Conservation (phyloP, 2,329 filamentous ascomycete genomes). For the Colletotrichum tabaci region DNA sequence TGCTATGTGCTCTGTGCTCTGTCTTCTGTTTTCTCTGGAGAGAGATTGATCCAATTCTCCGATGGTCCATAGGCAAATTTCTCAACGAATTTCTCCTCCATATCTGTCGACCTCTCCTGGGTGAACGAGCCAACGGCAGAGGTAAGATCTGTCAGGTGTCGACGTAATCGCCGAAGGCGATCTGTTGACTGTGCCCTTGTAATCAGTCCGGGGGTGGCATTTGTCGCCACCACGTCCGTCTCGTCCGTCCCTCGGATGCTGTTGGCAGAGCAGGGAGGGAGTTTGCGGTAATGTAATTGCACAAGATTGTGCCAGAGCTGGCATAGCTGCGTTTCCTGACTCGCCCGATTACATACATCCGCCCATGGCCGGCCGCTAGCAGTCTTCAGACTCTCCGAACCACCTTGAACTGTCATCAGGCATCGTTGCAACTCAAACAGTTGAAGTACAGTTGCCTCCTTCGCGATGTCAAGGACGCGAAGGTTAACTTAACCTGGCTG, state of each 20-base stretch:
- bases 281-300: slow-evolving; percentile 20
- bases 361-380: not conserved
- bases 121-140: slow-evolving; percentile 33
- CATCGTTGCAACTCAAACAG: not conserved
- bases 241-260: not conserved
- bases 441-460: not conserved
- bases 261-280: slow-evolving; percentile 20
- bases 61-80: slow-evolving; percentile 11
- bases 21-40: slow-evolving; percentile 10
- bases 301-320: slow-evolving; percentile 8
- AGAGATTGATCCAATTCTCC: slow-evolving; percentile 27
- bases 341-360: not conserved
- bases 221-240: not conserved
- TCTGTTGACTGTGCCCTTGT: slow-evolving; percentile 22
- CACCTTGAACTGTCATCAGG: not conserved
- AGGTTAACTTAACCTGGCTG: not conserved
- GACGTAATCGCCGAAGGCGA: slow-evolving; percentile 24
- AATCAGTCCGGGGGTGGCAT: slow-evolving; percentile 23
- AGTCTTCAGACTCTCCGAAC: not conserved
- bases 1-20: not conserved
- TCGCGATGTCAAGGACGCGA: not conserved
- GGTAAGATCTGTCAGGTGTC: slow-evolving; percentile 19
- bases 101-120: not conserved
- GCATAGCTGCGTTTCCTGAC: slow-evolving; percentile 2
- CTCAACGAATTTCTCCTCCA: slow-evolving; percentile 9